Evolutionary conservation across 805 yeast genomes (phyloP).

Genomic region (Candida tallmaniae): DNA sequence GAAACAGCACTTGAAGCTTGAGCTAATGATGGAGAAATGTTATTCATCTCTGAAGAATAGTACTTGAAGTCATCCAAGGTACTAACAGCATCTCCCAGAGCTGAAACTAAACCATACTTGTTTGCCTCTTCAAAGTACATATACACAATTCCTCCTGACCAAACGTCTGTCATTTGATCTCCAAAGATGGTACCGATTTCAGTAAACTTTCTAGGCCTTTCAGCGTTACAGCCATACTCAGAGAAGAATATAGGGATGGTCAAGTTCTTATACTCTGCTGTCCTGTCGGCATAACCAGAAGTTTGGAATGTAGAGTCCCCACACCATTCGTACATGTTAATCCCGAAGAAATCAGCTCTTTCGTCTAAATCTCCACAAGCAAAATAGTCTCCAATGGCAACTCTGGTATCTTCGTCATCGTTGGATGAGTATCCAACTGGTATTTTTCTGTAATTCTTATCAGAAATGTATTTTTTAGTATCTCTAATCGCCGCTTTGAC

Average conservation of each 20-base stretch:
- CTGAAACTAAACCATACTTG: slow-evolving; percentile 72
- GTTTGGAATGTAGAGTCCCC: slow-evolving; percentile 53
- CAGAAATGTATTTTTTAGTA: slow-evolving; percentile 66
- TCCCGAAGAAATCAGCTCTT: slow-evolving; percentile 75
- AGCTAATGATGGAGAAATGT: slow-evolving; percentile 34
- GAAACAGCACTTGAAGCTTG: slow-evolving; percentile 34
- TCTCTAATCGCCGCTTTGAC: slow-evolving; percentile 97
- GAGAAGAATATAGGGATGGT: slow-evolving; percentile 82
- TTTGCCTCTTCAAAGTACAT: slow-evolving; percentile 86
- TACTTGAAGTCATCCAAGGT: slow-evolving; percentile 57
- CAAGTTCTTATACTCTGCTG: slow-evolving; percentile 66
- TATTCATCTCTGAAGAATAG: slow-evolving; percentile 31
- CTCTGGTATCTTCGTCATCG: slow-evolving; percentile 81
- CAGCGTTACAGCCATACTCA: slow-evolving; percentile 82
- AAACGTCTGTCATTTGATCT: slow-evolving; percentile 75
- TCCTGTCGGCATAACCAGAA: slow-evolving; percentile 70
- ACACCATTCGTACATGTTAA: slow-evolving; percentile 89
- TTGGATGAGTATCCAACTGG: slow-evolving; percentile 95
- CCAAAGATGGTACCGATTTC: slow-evolving; percentile 69
- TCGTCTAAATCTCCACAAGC: slow-evolving; percentile 69
- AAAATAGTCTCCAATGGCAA: slow-evolving; percentile 76
- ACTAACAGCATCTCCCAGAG: slow-evolving; percentile 45
- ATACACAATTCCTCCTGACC: slow-evolving; percentile 94
- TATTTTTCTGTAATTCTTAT: slow-evolving; percentile 62
- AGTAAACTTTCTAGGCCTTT: slow-evolving; percentile 68